These are phyloP conservation scores for Rutstroemia sp. DNA, from an alignment of 2,329 filamentous ascomycete species.

Conservation along the genomic window DNA sequence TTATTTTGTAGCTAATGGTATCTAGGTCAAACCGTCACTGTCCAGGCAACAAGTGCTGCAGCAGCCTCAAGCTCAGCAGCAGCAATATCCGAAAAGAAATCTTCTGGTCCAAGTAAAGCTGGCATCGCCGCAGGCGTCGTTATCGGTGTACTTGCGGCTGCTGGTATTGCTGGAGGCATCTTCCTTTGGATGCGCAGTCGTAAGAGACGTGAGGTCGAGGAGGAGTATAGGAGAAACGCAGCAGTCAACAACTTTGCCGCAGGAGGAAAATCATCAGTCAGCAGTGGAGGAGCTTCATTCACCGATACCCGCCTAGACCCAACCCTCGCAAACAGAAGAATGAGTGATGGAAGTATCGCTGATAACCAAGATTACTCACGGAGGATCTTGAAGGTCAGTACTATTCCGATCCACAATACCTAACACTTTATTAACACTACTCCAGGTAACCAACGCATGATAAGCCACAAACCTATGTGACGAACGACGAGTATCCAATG, in stretches of 20 bases:
- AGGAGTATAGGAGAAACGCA: conserved; percentile 76
- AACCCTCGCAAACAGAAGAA: conserved; percentile 66
- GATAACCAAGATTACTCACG: conserved; percentile 96
- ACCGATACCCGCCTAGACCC: conserved; percentile 82
- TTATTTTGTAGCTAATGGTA: not conserved
- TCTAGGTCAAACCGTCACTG: conserved; percentile 24
- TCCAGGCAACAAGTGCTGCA: conserved; percentile 19
- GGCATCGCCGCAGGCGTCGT: conserved; percentile 85
- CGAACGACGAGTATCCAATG: conserved; percentile 31
- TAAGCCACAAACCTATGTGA: conserved; percentile 27
- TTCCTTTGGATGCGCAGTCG: conserved; percentile 71
- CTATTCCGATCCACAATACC: conserved; percentile 14
- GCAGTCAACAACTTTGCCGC: conserved; percentile 71
- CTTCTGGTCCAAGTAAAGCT: conserved; percentile 40
- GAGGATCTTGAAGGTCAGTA: conserved; percentile 82
- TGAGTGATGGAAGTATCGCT: conserved; percentile 93
- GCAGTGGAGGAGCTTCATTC: conserved; percentile 53
- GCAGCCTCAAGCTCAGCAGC: conserved; percentile 7
- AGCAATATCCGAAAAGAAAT: conserved; percentile 1
- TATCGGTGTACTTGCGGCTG: conserved; percentile 67
- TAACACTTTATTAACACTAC: conserved; percentile 4
- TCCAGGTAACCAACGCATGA: conserved; percentile 54
- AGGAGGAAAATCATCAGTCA: conserved; percentile 53
- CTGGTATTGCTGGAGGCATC: conserved; percentile 56
- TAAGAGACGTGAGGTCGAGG: conserved; percentile 70